Evolutionary conservation across 208 protist genomes (phyloP), one percentile per base, ranked within the genome.

Genomic region (Trichomonas tenax): DNA sequence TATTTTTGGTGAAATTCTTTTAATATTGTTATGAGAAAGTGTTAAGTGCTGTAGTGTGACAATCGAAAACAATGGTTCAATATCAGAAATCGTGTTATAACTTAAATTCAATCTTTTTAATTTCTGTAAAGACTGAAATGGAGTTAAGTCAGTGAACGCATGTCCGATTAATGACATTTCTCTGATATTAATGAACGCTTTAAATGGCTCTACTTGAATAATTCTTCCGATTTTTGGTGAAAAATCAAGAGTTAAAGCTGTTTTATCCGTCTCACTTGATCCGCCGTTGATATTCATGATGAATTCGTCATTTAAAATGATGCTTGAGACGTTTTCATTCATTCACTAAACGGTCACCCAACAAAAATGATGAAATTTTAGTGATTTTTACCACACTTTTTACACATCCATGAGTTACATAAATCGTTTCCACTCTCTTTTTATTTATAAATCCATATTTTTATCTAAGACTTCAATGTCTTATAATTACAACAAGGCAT

Each of bases 101-200:
- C n/a, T 41, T 84, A 84, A 84, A 84, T 84, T 84, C n/a, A 84
- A 84, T 84, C 81, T 34, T 84, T 40, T 34, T 84, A 84, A 84
- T 84, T 84, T 84, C 10, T 11, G 81, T 84, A 84, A 84, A 15
- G 81, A 84, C 34, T 84, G 26, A 4, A 84, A 40, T 40, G 81
- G 21, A 40, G 26, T 40, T 84, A 84, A 17, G 41, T 84, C 34
- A 41, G 34, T 84, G 81, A 84, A 84, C 15, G 26, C 34, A 84
- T 84, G 81, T 0, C 81, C 81, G 15, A 84, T 84, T 17, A 84
- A 17, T 10, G 81, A 84, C n/a, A 84, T 17, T 40, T 84, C 81
- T 41, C 15, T 41, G 34, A 84, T 34, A 40, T 34, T 41, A 23
- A 34, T 40, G 31, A 36, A 84, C 26, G 10, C 17, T 41, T 41